These are phyloP conservation scores for Echria macrotheca DNA, from an alignment of 495 filamentous ascomycete species.

Conservation along the genomic window DNA sequence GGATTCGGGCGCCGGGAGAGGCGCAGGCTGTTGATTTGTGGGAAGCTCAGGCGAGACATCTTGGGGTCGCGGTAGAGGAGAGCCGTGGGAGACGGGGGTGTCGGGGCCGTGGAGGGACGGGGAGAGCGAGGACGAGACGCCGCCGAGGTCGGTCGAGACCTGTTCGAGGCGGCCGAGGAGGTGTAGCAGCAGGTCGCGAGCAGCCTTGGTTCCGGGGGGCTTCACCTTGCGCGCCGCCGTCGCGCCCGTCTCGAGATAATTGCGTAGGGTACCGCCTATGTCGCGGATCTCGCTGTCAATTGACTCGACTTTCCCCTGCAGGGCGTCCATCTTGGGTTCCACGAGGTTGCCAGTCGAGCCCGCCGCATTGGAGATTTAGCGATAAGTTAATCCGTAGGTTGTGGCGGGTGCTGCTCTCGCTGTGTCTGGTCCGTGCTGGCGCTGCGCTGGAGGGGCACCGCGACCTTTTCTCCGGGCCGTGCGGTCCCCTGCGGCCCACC, in stretches of 20 bases:
- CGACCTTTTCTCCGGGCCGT: too few relatives aligned
- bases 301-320: conserved; percentile 21
- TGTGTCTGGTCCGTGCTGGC: neutral
- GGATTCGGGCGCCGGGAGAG: neutral
- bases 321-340: conserved; percentile 24
- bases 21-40: neutral
- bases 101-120: conserved; percentile 11
- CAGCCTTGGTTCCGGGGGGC: conserved; percentile 22
- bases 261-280: conserved; percentile 20
- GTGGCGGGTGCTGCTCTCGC: conserved; percentile 3
- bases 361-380: conserved; percentile 9
- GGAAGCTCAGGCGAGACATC: neutral
- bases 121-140: conserved; percentile 8
- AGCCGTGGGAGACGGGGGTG: conserved; percentile 18
- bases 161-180: conserved; percentile 22
- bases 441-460: too few relatives aligned
- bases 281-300: conserved; percentile 22
- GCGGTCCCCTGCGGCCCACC: too few relatives aligned
- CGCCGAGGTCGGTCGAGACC: conserved; percentile 12
- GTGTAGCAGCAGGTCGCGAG: conserved; percentile 19
- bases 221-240: conserved; percentile 22
- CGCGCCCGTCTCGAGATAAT: conserved; percentile 18
- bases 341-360: conserved; percentile 15
- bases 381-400: too few relatives aligned
- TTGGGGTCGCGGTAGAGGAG: conserved; percentile 1